Conservation (phyloP, 2,329 filamentous ascomycete genomes). For the Botryotinia convoluta region DNA sequence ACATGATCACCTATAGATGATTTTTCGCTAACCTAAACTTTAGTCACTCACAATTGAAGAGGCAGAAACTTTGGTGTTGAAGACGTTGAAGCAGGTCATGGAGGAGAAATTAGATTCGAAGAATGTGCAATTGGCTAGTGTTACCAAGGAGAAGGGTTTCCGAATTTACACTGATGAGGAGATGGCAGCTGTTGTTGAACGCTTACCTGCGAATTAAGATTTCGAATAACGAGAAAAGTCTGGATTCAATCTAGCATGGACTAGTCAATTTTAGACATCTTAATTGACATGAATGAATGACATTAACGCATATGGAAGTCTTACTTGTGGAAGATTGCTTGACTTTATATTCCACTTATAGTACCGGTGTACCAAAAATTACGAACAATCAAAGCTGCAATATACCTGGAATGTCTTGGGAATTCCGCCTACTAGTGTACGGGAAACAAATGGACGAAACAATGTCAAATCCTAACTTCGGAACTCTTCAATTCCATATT, state of each 20-base stretch:
- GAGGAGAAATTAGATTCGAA: constrained; percentile 99
- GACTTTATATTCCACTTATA: not conserved
- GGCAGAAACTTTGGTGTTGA: constrained; percentile 91
- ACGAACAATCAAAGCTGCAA: not conserved
- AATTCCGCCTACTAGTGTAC: not conserved
- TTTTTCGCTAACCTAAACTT: not conserved
- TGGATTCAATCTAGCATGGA: constrained; percentile 16
- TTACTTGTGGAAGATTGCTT: not conserved
- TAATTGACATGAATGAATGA: constrained; percentile 19
- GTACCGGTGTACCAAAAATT: not conserved
- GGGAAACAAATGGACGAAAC: not conserved
- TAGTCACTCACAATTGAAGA: constrained; percentile 86
- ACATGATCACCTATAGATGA: not conserved
- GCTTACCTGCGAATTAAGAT: constrained; percentile 64
- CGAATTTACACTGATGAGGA: constrained; percentile 97
- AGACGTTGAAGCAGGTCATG: constrained; percentile 99
- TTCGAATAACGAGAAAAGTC: constrained; percentile 11
- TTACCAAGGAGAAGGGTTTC: constrained; percentile 97
- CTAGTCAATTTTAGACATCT: constrained; percentile 14
- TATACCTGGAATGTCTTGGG: not conserved
- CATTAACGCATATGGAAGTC: not conserved
- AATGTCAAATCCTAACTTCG: not conserved
- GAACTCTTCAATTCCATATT: not conserved
- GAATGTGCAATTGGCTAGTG: constrained; percentile 96
- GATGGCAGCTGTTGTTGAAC: constrained; percentile 89